Base-by-base conservation (phyloP, 306 rosid species). In the Arachis stenosperma region DNA sequence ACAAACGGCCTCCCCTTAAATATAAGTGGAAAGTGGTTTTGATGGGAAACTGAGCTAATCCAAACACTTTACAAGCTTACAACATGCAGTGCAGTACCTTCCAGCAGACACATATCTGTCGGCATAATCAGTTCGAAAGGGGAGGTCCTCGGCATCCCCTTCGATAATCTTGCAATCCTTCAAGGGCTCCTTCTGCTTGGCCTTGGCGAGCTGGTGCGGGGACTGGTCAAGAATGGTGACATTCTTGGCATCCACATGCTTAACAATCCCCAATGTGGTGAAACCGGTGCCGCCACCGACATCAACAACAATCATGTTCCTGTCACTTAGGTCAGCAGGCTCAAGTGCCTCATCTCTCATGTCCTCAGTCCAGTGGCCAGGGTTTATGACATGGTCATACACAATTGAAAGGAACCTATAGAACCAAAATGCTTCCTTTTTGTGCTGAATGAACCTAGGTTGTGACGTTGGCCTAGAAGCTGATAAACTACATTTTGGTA, bases 271-370 rank as follows among this genome's bases (percentile, higher is more conserved):
- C 82, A 90, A 71, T 51, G 97, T 93, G 41, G 94, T 90, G 78
- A 93, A 90, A 8, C 98, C 97, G 0, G 98, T 93, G 11, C 98
- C 98, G 7, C 94, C 97, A 11, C 97, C 94, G 22, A 90, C 96
- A 84, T 93, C 97, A 6, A 93, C 96, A 0, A 93, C 97, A 39
- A 86, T 8, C 97, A 93, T 90, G 1, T 74, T 86, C 80, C 90
- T 70, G 58, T 89, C 68, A 71, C 15, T 71, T 9, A 93, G 96
- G 66, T 90, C 97, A 29, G 98, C 97, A 0, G 97, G 97, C 71
- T 90, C 96, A 13, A 93, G 97, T 22, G 97, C 98, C 0, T 93
- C 97, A 50, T 93, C 98, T 70, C 98, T 89, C 97, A 93, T 90
- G 65, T 93, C 98, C 83, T 89, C 98, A 11, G 96, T 90, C 96